Evolutionary conservation across 2,329 filamentous ascomycete species (phyloP).

Genomic region (Penicillium sp.): DNA sequence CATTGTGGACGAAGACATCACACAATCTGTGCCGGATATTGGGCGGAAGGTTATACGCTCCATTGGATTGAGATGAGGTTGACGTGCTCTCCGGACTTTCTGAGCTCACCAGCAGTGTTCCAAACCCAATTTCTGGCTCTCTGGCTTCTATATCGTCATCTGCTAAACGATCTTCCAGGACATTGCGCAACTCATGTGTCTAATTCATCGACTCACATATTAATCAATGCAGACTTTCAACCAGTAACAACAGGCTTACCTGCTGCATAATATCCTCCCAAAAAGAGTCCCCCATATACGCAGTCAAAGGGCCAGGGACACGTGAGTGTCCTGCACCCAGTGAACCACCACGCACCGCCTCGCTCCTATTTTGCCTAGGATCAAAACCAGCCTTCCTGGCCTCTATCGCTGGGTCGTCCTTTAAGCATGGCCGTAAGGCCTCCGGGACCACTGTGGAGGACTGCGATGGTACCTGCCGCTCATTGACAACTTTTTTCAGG

Average conservation of each 20-base stretch:
- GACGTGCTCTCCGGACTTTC: constrained; percentile 16
- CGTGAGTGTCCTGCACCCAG: constrained; percentile 1
- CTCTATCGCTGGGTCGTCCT: not conserved
- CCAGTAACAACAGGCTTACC: constrained; percentile 13
- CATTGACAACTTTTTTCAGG: constrained; percentile 16
- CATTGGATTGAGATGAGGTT: constrained; percentile 10
- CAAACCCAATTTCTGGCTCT: constrained; percentile 9
- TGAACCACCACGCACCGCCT: not conserved
- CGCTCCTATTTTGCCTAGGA: constrained; percentile 6
- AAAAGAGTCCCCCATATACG: constrained; percentile 24
- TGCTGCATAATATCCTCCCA: constrained; percentile 29
- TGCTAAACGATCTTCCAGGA: constrained; percentile 22
- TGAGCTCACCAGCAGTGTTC: constrained; percentile 16
- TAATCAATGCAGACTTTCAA: not conserved
- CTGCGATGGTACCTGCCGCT: constrained; percentile 1
- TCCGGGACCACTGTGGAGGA: not conserved
- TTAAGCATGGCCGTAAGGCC: not conserved
- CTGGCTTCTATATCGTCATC: constrained; percentile 9
- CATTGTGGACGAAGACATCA: constrained; percentile 27
- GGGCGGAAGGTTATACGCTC: constrained; percentile 8
- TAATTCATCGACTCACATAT: not conserved
- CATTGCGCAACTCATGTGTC: constrained; percentile 22
- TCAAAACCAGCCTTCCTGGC: constrained; percentile 8
- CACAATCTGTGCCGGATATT: constrained; percentile 20
- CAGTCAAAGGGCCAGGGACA: constrained; percentile 13